A percentile compares a stretch with the other conserved stretches of the same genome.
Conservation (phyloP, 148 eudicot species). For the Amaranthus palmeri region DNA sequence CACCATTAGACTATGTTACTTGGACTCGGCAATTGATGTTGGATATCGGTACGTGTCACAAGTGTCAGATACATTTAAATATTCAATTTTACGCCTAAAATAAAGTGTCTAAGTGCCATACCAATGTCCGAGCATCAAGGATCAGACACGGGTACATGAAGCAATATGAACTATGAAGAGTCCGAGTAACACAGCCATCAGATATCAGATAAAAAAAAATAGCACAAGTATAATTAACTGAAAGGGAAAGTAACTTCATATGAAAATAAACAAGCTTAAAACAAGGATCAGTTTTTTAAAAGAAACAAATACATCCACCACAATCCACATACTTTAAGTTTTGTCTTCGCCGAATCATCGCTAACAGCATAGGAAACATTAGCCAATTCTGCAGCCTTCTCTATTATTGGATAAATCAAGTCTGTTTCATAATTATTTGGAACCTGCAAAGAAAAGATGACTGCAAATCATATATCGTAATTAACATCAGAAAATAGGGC, state of each 20-base stretch:
- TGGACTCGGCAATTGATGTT: too few relatives aligned
- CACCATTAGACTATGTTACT: too few relatives aligned
- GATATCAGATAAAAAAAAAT: too few relatives aligned
- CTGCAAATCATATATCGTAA: conserved; percentile 12
- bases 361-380: conserved; percentile 61
- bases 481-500: neutral
- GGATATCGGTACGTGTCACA: too few relatives aligned
- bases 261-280: neutral
- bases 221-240: too few relatives aligned
- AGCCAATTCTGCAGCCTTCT: conserved; percentile 82
- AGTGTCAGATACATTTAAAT: too few relatives aligned
- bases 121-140: too few relatives aligned
- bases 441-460: conserved; percentile 51
- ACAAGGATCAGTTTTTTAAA: neutral
- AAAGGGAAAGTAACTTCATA: neutral
- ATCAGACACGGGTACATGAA: too few relatives aligned
- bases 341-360: conserved; percentile 67
- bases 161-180: too few relatives aligned
- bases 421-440: conserved; percentile 96
- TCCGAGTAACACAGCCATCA: too few relatives aligned
- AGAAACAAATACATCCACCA: neutral
- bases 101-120: too few relatives aligned
- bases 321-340: conserved; percentile 87
- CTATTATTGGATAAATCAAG: conserved; percentile 81
- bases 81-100: too few relatives aligned